phyloP scores from a whole-genome alignment of 805 yeast species.

The Wickerhamiella azymoides region DNA sequence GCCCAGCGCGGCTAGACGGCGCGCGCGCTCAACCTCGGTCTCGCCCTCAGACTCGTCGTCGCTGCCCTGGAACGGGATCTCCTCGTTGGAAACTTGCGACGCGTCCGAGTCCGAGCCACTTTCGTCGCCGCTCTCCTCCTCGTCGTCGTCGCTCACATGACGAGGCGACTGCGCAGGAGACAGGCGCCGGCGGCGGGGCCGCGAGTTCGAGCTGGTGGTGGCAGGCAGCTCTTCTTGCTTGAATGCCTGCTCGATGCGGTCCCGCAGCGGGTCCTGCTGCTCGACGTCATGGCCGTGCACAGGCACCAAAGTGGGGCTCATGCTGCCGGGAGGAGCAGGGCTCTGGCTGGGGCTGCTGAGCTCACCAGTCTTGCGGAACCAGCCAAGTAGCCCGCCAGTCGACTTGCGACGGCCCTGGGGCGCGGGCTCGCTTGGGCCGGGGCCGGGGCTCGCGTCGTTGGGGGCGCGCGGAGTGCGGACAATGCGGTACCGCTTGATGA shows the following conservation, averaged over 20 bases:
- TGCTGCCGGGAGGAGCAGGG: too few species aligned
- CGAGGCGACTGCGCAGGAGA: constrained; percentile 5
- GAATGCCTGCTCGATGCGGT: background rate
- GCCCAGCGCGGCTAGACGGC: constrained; percentile 37
- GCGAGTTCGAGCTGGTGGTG: background rate
- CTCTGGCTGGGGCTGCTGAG: too few species aligned
- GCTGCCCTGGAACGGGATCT: constrained; percentile 18
- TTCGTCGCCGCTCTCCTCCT: constrained; percentile 11
- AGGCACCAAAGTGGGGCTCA: background rate
- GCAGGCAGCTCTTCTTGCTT: background rate
- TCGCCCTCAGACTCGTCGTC: constrained; percentile 31
- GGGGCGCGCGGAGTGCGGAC: background rate
- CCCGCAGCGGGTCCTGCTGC: background rate
- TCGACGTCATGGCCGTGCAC: background rate
- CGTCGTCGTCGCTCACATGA: constrained; percentile 3
- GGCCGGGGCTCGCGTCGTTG: background rate
- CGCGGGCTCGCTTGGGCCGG: background rate
- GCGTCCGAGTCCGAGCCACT: constrained; percentile 13
- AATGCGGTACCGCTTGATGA: constrained; percentile 67
- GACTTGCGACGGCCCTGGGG: background rate
- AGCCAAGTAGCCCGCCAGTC: background rate
- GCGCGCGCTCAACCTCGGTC: constrained; percentile 50
- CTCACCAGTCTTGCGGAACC: background rate
- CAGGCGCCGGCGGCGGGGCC: constrained; percentile 9
- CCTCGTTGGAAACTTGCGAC: constrained; percentile 11